These are phyloP conservation scores for Amylocarpus encephaloides DNA, from an alignment of 2,329 filamentous ascomycete species.

Conservation along the genomic window DNA sequence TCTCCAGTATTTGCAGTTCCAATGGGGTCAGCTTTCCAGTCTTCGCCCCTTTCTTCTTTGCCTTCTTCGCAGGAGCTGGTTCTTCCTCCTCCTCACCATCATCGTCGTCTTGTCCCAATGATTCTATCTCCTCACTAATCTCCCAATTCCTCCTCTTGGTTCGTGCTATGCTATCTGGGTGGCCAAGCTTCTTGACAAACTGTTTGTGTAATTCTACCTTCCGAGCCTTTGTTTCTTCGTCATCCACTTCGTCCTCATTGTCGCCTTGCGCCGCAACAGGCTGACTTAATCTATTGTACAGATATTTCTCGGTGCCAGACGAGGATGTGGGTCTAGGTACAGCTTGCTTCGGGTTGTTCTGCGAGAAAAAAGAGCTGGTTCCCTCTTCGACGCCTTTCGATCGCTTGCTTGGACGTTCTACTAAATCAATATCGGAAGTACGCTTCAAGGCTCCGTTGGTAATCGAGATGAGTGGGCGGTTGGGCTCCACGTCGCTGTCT, in stretches of 20 bases:
- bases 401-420: constrained; percentile 41
- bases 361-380: constrained; percentile 34
- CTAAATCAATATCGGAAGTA: constrained; percentile 42
- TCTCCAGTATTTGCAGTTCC: constrained; percentile 88
- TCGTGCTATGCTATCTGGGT: constrained; percentile 70
- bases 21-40: constrained; percentile 82
- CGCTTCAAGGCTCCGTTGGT: constrained; percentile 39
- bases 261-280: constrained; percentile 18
- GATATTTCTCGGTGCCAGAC: constrained; percentile 45
- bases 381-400: constrained; percentile 38
- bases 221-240: constrained; percentile 46
- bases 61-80: constrained; percentile 42
- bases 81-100: constrained; percentile 53
- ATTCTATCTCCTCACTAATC: constrained; percentile 46
- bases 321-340: constrained; percentile 23
- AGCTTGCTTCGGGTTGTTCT: constrained; percentile 35
- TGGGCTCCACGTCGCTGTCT: constrained; percentile 25
- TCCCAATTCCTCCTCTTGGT: constrained; percentile 52
- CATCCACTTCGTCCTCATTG: constrained; percentile 39
- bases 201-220: constrained; percentile 71
- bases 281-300: constrained; percentile 40
- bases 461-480: constrained; percentile 14
- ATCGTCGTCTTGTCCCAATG: constrained; percentile 43
- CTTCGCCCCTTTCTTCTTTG: constrained; percentile 65
- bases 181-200: constrained; percentile 86